Evolutionary conservation across 2,329 filamentous ascomycete genomes (phyloP), one percentile per base, ranked within the genome.

Genomic region (Botrytis porri): DNA sequence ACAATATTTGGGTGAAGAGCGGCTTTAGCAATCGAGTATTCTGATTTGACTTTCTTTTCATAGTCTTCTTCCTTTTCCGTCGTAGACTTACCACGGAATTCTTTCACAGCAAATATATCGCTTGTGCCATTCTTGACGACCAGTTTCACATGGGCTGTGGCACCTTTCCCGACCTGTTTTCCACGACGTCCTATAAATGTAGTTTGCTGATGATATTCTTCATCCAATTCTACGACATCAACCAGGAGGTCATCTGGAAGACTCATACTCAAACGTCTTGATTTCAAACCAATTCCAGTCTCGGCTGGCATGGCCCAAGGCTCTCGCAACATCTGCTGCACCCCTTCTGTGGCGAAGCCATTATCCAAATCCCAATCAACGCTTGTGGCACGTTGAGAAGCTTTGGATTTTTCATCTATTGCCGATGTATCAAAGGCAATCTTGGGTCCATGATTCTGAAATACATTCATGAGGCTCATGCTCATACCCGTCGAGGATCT

Each of bases 1-100:
- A 97, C 92, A 77, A 97, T 93, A 81, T 97, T 97, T 69, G 94
- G 93, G 80, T 97, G 94, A 78, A 94, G 89, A 74, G 95, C 83
- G 76, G 92, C 93, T 84, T 95, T 95, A 74, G 93, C 93, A 76
- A 97, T 94, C 81, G 90, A 93, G 83, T 90, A 97, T 81, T 97
- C 94, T 1, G 93, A 95, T 82, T 95, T 97, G 84, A 97, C 93
- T 85, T 97, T 96, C 82, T 93, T 91, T 76, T 93, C 88, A 81
- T 97, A 97, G 69, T 96, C 93, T 43, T 89, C 87, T 75, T 88
- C 85, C 16, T 88, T 89, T 80, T 97, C 94, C 59, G 87, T 86
- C 48, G 87, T 86, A 51, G 89, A 89, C 81, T 92, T 92, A 76
- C 88, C 88, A 18, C 93, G 89, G 81, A 97, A 97, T 79, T 96